Evolutionary conservation across 1,284 basidiomycete genomes (phyloP).

Genomic region (Microstroma glucosiphilum): DNA sequence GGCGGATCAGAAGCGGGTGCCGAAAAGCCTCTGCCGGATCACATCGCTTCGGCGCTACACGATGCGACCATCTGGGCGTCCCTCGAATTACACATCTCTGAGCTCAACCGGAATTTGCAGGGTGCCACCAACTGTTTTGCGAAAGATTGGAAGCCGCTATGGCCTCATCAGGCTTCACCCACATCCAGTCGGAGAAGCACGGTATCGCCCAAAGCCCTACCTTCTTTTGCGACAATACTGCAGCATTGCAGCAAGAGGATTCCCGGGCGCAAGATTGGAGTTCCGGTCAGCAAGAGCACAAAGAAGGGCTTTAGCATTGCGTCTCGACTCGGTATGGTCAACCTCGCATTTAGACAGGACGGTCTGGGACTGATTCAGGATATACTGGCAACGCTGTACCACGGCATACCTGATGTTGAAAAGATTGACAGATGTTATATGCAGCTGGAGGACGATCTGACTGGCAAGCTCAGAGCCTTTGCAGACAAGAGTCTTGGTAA

Average conservation of each 20-base stretch:
- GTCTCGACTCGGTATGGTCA: background rate
- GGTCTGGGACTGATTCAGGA: background rate
- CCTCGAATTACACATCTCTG: background rate
- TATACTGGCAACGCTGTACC: background rate
- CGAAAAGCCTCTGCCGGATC: background rate
- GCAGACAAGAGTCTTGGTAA: background rate
- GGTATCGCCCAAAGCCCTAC: background rate
- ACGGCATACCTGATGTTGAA: slow-evolving; percentile 1
- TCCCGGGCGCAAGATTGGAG: background rate
- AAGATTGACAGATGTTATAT: background rate
- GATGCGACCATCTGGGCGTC: slow-evolving; percentile 4
- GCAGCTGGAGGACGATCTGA: background rate
- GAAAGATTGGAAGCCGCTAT: background rate
- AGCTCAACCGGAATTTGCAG: slow-evolving; percentile 3
- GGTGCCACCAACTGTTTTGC: slow-evolving; percentile 5
- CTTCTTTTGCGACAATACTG: background rate
- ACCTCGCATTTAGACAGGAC: background rate
- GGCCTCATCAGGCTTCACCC: background rate
- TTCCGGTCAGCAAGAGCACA: background rate
- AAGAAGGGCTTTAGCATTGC: background rate
- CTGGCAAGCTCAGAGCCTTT: background rate
- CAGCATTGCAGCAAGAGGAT: background rate
- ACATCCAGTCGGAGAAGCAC: background rate
- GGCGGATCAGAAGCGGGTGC: background rate
- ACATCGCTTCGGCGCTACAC: background rate